phyloP scores from a whole-genome alignment of 345 rosid genomes.

The Anacardium occidentale region DNA sequence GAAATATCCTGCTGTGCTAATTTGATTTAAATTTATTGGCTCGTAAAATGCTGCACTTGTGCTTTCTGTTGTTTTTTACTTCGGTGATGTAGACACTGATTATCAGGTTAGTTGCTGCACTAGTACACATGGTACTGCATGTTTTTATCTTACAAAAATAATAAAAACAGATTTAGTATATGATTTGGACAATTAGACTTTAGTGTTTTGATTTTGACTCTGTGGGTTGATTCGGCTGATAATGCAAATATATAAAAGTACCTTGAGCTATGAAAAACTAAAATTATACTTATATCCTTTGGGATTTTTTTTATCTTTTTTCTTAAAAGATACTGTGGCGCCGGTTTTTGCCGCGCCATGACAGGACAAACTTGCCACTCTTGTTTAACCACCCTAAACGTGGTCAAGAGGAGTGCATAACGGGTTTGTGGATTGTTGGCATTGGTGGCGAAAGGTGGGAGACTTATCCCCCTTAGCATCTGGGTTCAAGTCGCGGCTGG shows the following conservation, averaged over 20 bases:
- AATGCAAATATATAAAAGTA: not conserved
- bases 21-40: not conserved
- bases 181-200: not conserved
- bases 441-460: no score
- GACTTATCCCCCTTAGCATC: no score
- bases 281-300: no score
- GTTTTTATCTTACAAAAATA: not conserved
- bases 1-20: not conserved
- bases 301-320: not conserved
- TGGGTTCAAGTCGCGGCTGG: no score
- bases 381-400: no score
- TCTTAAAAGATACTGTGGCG: no score
- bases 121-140: not conserved
- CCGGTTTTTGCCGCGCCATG: no score
- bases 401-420: no score
- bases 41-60: not conserved
- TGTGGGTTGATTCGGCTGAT: not conserved
- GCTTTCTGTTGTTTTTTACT: constrained; percentile 5
- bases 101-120: not conserved
- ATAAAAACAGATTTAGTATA: not conserved
- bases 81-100: not conserved
- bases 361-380: no score
- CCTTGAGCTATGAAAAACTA: not conserved
- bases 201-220: not conserved
- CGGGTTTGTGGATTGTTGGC: no score